These are phyloP conservation scores for Botrytis cinerea DNA, from an alignment of 2,329 filamentous ascomycete species.

Conservation along the genomic window DNA sequence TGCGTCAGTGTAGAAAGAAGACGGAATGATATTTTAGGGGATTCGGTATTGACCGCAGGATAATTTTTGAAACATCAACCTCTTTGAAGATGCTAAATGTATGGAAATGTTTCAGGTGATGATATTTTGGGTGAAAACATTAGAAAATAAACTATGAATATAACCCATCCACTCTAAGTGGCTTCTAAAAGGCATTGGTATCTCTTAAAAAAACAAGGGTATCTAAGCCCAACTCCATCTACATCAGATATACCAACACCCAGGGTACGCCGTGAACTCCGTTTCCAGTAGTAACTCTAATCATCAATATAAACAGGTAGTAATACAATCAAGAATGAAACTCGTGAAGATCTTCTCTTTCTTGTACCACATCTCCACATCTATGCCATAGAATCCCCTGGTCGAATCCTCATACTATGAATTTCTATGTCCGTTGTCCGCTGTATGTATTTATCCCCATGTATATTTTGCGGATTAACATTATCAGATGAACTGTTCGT, in stretches of 20 bases:
- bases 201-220: not conserved
- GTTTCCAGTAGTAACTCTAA: not conserved
- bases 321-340: slow-evolving; percentile 6
- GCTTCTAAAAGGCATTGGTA: not conserved
- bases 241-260: not conserved
- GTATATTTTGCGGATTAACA: not conserved
- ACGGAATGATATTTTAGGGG: not conserved
- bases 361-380: not conserved
- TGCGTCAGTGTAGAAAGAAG: not conserved
- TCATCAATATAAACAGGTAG: not conserved
- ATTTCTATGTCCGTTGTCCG: slow-evolving; percentile 21
- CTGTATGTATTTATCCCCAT: slow-evolving; percentile 19
- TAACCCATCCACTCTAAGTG: not conserved
- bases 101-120: not conserved
- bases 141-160: not conserved
- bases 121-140: not conserved
- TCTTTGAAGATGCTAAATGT: not conserved
- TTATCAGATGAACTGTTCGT: not conserved
- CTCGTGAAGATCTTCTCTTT: not conserved
- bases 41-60: not conserved
- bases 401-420: not conserved
- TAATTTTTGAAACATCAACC: not conserved
- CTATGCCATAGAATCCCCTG: not conserved
- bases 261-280: not conserved
- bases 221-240: not conserved